A percentile compares a stretch with the other conserved stretches of the same genome.
Evolutionary conservation across 495 filamentous ascomycete species (phyloP).

Genomic region (Xylaria intraflava): DNA sequence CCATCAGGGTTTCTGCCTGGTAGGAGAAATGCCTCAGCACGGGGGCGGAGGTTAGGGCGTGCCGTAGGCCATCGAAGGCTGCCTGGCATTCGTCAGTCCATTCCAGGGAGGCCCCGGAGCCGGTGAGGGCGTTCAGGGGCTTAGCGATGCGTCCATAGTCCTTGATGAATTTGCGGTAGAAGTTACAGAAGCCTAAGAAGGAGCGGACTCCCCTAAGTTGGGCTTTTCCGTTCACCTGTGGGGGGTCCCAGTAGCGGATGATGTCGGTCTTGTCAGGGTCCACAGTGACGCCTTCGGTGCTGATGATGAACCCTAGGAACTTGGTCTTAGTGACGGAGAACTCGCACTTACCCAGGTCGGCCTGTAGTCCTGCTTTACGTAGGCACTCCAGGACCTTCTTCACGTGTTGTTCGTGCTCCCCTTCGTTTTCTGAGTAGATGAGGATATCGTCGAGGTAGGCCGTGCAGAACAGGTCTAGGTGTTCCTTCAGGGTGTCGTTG

Average conservation of each 20-base stretch:
- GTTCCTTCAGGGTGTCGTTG: constrained; percentile 22
- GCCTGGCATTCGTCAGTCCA: not conserved
- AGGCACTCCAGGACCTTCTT: not conserved
- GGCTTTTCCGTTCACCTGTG: not conserved
- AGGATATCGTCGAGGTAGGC: constrained; percentile 24
- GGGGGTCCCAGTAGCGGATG: not conserved
- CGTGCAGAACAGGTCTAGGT: constrained; percentile 21
- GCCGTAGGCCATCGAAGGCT: not conserved
- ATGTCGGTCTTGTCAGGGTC: not conserved
- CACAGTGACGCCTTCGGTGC: not conserved
- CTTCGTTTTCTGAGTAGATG: constrained; percentile 13
- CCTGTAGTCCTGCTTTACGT: not conserved
- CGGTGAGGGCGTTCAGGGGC: not conserved
- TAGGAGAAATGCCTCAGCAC: not conserved
- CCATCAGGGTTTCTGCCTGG: not conserved
- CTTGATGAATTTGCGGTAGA: not conserved
- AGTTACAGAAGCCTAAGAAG: not conserved
- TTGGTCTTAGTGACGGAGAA: not conserved
- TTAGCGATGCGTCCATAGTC: not conserved
- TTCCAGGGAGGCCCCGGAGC: not conserved
- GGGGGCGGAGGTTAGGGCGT: not conserved
- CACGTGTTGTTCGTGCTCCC: not conserved
- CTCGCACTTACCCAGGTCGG: not conserved
- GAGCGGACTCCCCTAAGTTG: not conserved
- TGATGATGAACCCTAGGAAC: not conserved